Conservation (phyloP, 2,329 filamentous ascomycete genomes). For the Neoarthrinium moseri region DNA sequence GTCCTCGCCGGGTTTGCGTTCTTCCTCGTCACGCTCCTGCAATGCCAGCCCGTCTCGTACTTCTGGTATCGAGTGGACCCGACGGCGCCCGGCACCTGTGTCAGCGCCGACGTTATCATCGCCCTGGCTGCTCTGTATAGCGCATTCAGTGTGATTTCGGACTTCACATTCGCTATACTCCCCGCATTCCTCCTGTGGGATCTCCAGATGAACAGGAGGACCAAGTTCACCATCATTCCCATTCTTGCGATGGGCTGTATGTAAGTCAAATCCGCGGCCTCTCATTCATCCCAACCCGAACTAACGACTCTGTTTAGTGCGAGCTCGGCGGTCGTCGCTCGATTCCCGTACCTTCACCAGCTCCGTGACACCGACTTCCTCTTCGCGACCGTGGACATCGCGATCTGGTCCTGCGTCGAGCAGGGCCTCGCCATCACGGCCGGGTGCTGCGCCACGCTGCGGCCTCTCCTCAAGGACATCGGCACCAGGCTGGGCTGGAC, state of each 20-base stretch:
- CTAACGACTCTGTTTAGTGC: too few relatives aligned
- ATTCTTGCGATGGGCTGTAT: constrained; percentile 49
- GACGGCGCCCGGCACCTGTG: constrained; percentile 18
- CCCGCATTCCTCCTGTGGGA: constrained; percentile 46
- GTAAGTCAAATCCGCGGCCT: constrained; percentile 12
- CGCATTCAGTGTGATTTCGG: constrained; percentile 42
- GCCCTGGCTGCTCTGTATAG: constrained; percentile 43
- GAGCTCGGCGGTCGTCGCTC: constrained; percentile 40
- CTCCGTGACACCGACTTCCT: constrained; percentile 41
- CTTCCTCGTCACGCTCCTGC: constrained; percentile 19
- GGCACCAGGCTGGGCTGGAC: constrained; percentile 4
- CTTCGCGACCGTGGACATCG: constrained; percentile 40
- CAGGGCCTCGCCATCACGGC: constrained; percentile 47
- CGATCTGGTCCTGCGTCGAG: constrained; percentile 49
- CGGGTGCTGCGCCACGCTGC: constrained; percentile 44
- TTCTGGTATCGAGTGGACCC: constrained; percentile 15
- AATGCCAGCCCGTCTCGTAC: constrained; percentile 17
- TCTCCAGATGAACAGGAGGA: constrained; percentile 45
- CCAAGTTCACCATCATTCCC: constrained; percentile 43
- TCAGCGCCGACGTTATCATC: constrained; percentile 34
- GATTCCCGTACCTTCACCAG: constrained; percentile 36
- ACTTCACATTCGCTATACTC: constrained; percentile 49
- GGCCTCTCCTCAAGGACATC: constrained; percentile 32
- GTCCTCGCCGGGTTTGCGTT: constrained; percentile 16
- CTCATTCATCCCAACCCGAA: too few relatives aligned